Evolutionary conservation across 352 stramenopile species (phyloP), one percentile per base, ranked within the genome.

Genomic region (Pythium guiyangense): DNA sequence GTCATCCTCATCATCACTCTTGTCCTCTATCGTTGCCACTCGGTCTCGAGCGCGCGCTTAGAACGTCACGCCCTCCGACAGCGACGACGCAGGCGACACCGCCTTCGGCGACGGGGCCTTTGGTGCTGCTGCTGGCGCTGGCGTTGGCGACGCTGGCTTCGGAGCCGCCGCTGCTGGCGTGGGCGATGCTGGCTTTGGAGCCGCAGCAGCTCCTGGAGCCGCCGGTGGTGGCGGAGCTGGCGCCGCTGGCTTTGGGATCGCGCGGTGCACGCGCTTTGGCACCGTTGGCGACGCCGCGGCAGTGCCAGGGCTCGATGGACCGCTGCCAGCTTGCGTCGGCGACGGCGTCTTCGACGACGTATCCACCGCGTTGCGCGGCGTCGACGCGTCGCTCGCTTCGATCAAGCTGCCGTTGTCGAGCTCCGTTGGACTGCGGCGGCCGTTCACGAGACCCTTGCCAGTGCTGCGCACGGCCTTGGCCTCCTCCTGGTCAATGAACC

Each of bases 401-500:
- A 78, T 18, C 55, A 77, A 71, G 63, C 74, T 84, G 53, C 65
- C 76, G 65, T 75, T 82, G 49, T 90, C 31, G 31, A 37, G 31
- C 31, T 37, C 31, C 4, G 31, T 37, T 12, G 31, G 31, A 12
- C 31, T 37, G 31, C 31, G 31, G 31, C 31, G 31, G 31, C 31
- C 31, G 31, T 37, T 37, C 31, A 37, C 79, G 26, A 73, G 80
- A 52, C 78, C 76, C 73, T 94, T 94, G 57, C 84, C 82, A 27
- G 82, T 82, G 62, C 70, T 74, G 50, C 85, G 81, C 52, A 94
- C 85, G n/a, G 85, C 85, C 71, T 92, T 92, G 29, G 85, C 85
- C 69, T 94, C 85, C 63, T 94, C 85, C 52, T 92, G 80, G 64
- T 94, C 85, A 71, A 94, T 92, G 60, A 94, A 92, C 50, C 85